Conservation (phyloP, 129 eudicot species). For the Flaveria bidentis region DNA sequence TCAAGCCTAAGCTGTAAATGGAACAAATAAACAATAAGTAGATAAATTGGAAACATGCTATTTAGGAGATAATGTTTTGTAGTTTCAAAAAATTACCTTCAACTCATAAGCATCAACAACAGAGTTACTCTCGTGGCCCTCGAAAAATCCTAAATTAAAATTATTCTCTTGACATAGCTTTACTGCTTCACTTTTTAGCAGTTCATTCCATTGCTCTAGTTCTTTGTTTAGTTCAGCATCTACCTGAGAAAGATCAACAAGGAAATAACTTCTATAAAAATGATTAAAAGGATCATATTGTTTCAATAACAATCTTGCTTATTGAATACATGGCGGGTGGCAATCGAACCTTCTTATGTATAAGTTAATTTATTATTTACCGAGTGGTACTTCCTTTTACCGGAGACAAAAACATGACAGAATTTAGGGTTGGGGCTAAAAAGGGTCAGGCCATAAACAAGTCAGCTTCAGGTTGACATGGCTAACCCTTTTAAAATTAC, state of each 20-base stretch:
- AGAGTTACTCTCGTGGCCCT: slow-evolving; percentile 72
- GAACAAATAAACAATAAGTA: slow-evolving; percentile 10
- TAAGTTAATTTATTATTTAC: not conserved
- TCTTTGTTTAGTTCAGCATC: slow-evolving; percentile 88
- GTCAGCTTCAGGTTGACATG: not conserved
- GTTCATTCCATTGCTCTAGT: slow-evolving; percentile 89
- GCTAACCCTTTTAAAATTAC: not conserved
- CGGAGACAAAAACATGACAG: not conserved
- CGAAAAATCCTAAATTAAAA: slow-evolving; percentile 86
- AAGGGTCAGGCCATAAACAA: not conserved
- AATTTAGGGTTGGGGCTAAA: not conserved
- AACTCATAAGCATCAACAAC: slow-evolving; percentile 94
- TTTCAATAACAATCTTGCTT: not conserved
- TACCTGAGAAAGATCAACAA: slow-evolving; percentile 51
- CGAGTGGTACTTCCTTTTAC: not conserved
- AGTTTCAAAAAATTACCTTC: slow-evolving; percentile 50
- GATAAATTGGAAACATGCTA: slow-evolving; percentile 6
- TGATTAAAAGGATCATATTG: not conserved
- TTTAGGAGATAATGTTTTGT: not conserved
- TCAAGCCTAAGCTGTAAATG: slow-evolving; percentile 86
- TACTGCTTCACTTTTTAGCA: slow-evolving; percentile 79
- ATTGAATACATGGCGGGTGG: not conserved
- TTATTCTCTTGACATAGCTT: slow-evolving; percentile 88
- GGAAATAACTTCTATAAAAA: not conserved
- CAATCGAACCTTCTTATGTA: not conserved